A percentile compares a stretch with the other conserved stretches of the same genome.
phyloP scores from a whole-genome alignment of 164 flowering plant species.

The Pachysandra terminalis region DNA sequence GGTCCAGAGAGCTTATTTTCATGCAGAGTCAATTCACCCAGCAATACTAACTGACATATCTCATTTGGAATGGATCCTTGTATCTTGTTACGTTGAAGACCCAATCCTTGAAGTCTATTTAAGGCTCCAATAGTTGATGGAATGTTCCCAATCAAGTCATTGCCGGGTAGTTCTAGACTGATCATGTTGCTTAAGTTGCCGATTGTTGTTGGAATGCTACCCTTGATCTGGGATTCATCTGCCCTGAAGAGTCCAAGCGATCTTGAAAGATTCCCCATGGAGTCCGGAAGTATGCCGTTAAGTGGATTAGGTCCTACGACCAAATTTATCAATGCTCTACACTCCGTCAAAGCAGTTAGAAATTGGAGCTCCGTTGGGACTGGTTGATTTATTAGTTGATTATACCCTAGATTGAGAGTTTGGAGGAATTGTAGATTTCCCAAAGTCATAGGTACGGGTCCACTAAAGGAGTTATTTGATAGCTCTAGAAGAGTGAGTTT shows the following conservation, averaged over 20 bases:
- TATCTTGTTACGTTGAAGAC: neutral
- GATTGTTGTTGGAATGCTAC: neutral
- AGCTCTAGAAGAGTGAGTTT: neutral
- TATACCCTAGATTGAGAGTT: neutral
- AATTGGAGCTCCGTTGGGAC: neutral
- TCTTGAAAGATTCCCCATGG: slow-evolving; percentile 4
- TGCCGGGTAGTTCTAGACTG: neutral
- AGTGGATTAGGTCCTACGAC: neutral
- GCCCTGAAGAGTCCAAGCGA: neutral
- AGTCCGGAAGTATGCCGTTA: neutral
- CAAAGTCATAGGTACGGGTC: slow-evolving; percentile 1
- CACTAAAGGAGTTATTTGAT: neutral
- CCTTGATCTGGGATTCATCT: neutral
- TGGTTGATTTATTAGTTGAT: neutral
- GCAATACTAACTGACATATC: neutral
- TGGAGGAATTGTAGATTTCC: slow-evolving; percentile 3
- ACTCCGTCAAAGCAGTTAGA: neutral
- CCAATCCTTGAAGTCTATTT: neutral
- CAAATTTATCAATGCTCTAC: neutral
- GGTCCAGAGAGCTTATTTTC: neutral
- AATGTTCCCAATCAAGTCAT: neutral
- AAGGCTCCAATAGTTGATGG: neutral
- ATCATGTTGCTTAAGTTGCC: neutral
- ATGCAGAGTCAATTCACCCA: neutral
- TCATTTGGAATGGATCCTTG: neutral